These are phyloP conservation scores for Xylariaceae sp. DNA, from an alignment of 2,329 filamentous ascomycete genomes.

Conservation along the genomic window DNA sequence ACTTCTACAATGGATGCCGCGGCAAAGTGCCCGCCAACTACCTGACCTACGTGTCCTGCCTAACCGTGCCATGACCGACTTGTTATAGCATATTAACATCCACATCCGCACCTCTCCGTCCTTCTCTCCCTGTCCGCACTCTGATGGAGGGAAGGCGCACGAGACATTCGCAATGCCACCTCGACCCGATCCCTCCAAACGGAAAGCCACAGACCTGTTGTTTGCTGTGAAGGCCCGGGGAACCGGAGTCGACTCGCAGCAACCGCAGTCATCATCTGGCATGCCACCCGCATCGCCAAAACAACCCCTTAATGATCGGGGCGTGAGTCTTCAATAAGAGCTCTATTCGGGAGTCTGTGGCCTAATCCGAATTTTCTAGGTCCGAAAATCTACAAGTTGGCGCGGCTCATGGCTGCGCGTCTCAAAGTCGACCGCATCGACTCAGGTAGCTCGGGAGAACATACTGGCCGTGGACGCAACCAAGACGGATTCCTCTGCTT, in stretches of 20 bases:
- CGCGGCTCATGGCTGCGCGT: slow-evolving; percentile 57
- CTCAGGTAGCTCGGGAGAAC: slow-evolving; percentile 55
- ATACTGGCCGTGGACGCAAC: slow-evolving; percentile 52
- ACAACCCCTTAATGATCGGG: slow-evolving; percentile 18
- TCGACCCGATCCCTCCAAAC: slow-evolving; percentile 33
- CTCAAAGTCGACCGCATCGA: slow-evolving; percentile 54
- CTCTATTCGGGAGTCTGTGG: neutral
- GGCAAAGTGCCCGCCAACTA: neutral
- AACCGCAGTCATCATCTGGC: slow-evolving; percentile 15
- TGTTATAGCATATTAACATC: too few species aligned
- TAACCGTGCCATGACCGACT: neutral
- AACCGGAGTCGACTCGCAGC: slow-evolving; percentile 26
- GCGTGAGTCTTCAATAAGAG: slow-evolving; percentile 17
- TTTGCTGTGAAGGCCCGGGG: slow-evolving; percentile 20
- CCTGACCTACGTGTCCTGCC: neutral
- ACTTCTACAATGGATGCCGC: neutral
- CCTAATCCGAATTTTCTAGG: slow-evolving; percentile 32
- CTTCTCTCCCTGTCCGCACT: neutral
- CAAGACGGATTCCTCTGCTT: slow-evolving; percentile 33
- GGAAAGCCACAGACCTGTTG: slow-evolving; percentile 22
- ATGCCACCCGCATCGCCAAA: slow-evolving; percentile 23
- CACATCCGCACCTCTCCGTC: too few species aligned
- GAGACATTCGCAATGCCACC: slow-evolving; percentile 33
- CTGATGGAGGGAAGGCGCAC: slow-evolving; percentile 9
- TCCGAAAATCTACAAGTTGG: slow-evolving; percentile 54